phyloP scores from a whole-genome alignment of 768 basidiomycete genomes.

The Leccinum obscurum region DNA sequence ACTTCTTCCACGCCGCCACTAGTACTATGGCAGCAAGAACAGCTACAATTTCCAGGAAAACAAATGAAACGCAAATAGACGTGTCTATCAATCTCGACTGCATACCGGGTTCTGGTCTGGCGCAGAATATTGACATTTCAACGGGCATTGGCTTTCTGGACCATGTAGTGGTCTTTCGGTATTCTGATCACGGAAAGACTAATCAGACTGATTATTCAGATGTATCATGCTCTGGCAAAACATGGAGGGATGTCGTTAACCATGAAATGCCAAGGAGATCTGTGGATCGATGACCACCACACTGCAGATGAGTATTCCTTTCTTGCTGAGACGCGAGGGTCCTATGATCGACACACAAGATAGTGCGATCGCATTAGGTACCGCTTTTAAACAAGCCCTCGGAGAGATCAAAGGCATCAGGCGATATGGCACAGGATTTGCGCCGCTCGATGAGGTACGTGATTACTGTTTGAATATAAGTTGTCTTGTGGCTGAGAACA shows the following conservation, averaged over 20 bases:
- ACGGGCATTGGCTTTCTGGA: constrained; percentile 99
- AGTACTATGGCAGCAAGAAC: constrained; percentile 47
- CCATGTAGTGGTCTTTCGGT: constrained; percentile 59
- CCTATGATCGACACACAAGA: constrained; percentile 58
- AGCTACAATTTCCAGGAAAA: constrained; percentile 77
- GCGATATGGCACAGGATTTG: constrained; percentile 95
- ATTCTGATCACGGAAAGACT: neutral
- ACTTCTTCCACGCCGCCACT: neutral
- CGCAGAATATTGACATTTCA: constrained; percentile 78
- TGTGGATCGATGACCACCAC: constrained; percentile 99
- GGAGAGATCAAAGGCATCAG: constrained; percentile 94
- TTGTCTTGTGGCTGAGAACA: constrained; percentile 2
- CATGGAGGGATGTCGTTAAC: constrained; percentile 92
- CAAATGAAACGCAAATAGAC: constrained; percentile 89
- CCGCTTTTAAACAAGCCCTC: constrained; percentile 92
- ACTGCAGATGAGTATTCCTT: constrained; percentile 84
- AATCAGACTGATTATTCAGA: constrained; percentile 48
- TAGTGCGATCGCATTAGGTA: constrained; percentile 81
- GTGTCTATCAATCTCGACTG: constrained; percentile 83
- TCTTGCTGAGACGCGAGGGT: constrained; percentile 15
- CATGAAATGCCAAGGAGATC: constrained; percentile 91
- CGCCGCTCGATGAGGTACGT: constrained; percentile 91
- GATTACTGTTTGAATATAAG: neutral
- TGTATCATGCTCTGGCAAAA: constrained; percentile 97
- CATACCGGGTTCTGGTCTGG: constrained; percentile 54